A percentile compares a stretch with the other conserved stretches of the same genome.
phyloP scores from a whole-genome alignment of 768 basidiomycete genomes.

The Jaapia argillacea region DNA sequence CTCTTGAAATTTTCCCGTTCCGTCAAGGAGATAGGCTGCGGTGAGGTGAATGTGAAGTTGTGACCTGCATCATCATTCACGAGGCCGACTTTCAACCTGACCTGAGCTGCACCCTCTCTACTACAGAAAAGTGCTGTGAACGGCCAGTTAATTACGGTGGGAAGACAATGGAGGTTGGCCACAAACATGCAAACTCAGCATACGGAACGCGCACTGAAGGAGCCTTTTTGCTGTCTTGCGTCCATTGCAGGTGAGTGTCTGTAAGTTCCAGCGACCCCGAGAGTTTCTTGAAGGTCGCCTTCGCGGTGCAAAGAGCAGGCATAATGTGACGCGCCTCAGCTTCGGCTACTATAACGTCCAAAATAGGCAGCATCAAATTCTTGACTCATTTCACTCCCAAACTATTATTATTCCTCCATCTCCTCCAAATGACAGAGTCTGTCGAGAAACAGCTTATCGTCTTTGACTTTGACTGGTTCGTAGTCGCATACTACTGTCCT shows the following conservation, averaged over 20 bases:
- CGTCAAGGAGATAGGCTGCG: slow-evolving; percentile 46
- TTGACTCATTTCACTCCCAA: too few relatives aligned
- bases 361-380: too few relatives aligned
- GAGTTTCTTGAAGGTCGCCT: slow-evolving; percentile 79
- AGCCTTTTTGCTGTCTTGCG: slow-evolving; percentile 56
- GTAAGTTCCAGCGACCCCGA: slow-evolving; percentile 70
- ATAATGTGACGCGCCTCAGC: too few relatives aligned
- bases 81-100: slow-evolving; percentile 66
- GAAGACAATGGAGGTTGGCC: slow-evolving; percentile 7
- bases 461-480: slow-evolving; percentile 95
- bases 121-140: slow-evolving; percentile 70
- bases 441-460: slow-evolving; percentile 63
- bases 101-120: slow-evolving; percentile 74
- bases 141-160: not conserved
- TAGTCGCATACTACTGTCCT: not conserved
- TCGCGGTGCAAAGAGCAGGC: slow-evolving; percentile 67
- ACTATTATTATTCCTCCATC: too few relatives aligned
- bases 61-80: slow-evolving; percentile 62
- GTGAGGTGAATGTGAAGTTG: slow-evolving; percentile 74
- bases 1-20: slow-evolving; percentile 82
- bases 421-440: not conserved
- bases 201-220: slow-evolving; percentile 56
- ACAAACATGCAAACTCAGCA: slow-evolving; percentile 46
- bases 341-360: too few relatives aligned
- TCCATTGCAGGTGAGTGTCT: slow-evolving; percentile 68